These are phyloP conservation scores for Fusarium solani-melongenae DNA, from an alignment of 2,329 filamentous ascomycete species.

Conservation along the genomic window DNA sequence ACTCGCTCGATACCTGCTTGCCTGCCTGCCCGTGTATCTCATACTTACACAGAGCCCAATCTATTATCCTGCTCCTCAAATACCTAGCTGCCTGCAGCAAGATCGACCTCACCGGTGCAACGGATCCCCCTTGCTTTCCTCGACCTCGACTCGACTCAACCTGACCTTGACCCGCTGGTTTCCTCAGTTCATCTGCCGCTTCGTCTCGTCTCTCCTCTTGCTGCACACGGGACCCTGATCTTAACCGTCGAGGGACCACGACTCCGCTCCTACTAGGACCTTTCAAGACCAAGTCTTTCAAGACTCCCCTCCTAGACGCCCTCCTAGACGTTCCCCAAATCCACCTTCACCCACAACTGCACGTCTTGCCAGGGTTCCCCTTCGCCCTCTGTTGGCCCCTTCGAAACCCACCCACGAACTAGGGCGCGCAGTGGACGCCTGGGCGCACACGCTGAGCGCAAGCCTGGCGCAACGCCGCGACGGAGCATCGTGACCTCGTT, in stretches of 20 bases:
- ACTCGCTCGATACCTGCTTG: constrained; percentile 30
- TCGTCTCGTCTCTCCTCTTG: background rate
- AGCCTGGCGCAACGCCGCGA: constrained; percentile 43
- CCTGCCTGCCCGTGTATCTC: constrained; percentile 21
- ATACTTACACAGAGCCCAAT: constrained; percentile 21
- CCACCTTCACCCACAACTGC: constrained; percentile 43
- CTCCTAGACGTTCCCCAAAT: constrained; percentile 32
- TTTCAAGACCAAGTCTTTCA: constrained; percentile 32
- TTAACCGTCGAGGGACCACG: constrained; percentile 15
- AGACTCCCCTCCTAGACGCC: constrained; percentile 24
- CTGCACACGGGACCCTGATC: constrained; percentile 21
- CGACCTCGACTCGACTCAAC: constrained; percentile 6
- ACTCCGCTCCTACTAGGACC: constrained; percentile 37
- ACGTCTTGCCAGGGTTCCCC: constrained; percentile 29
- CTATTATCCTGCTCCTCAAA: constrained; percentile 15
- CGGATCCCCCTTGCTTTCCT: constrained; percentile 30
- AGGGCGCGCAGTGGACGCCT: constrained; percentile 23
- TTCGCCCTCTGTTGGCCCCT: constrained; percentile 33
- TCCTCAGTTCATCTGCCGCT: constrained; percentile 12
- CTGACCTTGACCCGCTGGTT: constrained; percentile 4
- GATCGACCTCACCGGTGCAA: constrained; percentile 39
- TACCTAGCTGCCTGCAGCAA: constrained; percentile 24
- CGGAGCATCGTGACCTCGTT: constrained; percentile 45
- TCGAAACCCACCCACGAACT: constrained; percentile 40
- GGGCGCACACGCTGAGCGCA: constrained; percentile 30